Conservation (phyloP, 73 alveolate genomes). For the Halteria grandinella region DNA sequence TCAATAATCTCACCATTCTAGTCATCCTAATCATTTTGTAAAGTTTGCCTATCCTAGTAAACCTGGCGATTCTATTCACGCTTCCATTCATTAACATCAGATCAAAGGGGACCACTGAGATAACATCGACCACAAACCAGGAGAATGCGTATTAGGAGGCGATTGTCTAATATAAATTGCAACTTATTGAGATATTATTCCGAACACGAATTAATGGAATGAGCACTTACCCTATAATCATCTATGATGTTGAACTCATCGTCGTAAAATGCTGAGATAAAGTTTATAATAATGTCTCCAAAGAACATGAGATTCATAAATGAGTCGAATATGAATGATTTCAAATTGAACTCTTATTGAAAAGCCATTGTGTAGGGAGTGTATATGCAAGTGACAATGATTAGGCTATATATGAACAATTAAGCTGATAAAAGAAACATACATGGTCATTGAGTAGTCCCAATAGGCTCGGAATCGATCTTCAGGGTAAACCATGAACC, state of each 20-base stretch:
- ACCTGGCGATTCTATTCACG: constrained; percentile 62
- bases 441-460: constrained; percentile 43
- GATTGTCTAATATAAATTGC: constrained; percentile 62
- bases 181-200: no score
- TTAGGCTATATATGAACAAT: no score
- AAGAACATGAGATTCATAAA: not conserved
- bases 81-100: constrained; percentile 1
- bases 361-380: no score
- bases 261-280: not conserved
- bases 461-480: constrained; percentile 1
- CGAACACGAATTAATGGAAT: no score
- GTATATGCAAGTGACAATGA: no score
- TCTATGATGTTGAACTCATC: not conserved
- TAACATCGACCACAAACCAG: not conserved
- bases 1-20: constrained; percentile 70
- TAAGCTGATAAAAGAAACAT: not conserved
- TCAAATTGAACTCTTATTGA: no score
- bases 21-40: constrained; percentile 69
- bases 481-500: constrained; percentile 52
- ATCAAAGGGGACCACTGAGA: not conserved
- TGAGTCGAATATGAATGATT: no score
- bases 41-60: constrained; percentile 79
- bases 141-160: not conserved
- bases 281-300: not conserved
- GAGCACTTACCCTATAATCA: not conserved